A percentile compares a stretch with the other conserved stretches of the same genome.
These are phyloP conservation scores for Pelagophyceae sp. DNA, from an alignment of 352 stramenopile species.

Conservation along the genomic window DNA sequence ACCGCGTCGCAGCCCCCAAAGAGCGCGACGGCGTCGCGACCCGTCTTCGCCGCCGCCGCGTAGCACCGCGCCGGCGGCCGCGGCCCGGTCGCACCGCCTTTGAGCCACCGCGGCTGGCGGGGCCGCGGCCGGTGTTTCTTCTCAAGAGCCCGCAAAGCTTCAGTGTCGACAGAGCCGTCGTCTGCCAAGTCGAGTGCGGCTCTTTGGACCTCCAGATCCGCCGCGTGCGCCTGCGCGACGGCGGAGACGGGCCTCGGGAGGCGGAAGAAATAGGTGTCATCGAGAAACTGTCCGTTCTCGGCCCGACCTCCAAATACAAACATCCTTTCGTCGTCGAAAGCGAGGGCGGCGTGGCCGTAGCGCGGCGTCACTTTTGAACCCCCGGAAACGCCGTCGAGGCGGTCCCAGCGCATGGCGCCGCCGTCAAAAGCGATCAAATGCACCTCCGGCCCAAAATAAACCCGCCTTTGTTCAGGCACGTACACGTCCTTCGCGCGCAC, in stretches of 20 bases:
- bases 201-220: background rate
- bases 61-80: background rate
- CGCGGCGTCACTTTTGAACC: background rate
- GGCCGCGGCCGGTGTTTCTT: background rate
- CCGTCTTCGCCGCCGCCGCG: too few species aligned
- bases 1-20: background rate
- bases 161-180: background rate
- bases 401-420: background rate
- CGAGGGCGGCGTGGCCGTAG: background rate
- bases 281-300: background rate
- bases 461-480: background rate
- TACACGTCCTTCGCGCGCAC: background rate
- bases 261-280: background rate
- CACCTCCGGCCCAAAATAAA: too few species aligned
- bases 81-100: background rate
- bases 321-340: constrained; percentile 2
- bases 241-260: too few species aligned
- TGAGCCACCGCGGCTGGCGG: background rate
- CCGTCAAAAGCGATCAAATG: background rate
- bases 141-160: too few species aligned
- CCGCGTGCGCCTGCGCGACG: too few species aligned
- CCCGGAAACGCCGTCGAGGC: background rate
- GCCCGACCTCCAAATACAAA: background rate
- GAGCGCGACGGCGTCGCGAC: background rate
- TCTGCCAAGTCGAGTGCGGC: background rate